These are phyloP conservation scores for Lactarius pseudohatsudake DNA, from an alignment of 768 basidiomycete species.

Conservation along the genomic window DNA sequence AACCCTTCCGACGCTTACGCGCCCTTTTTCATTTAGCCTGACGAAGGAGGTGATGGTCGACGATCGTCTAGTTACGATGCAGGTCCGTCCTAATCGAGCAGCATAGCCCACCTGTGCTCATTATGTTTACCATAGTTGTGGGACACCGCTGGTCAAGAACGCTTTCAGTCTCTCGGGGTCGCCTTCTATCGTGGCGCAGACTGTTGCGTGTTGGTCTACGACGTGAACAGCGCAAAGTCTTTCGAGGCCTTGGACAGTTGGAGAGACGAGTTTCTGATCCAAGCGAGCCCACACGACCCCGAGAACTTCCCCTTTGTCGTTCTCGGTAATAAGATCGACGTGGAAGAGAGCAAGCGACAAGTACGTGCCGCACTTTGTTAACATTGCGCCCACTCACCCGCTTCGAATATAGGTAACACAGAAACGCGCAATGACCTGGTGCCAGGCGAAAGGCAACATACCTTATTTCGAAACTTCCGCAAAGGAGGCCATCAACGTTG, in stretches of 20 bases:
- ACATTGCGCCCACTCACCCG: conserved; percentile 1
- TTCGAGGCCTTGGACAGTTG: conserved; percentile 99
- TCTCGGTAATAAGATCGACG: conserved; percentile 99
- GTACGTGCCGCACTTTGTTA: conserved; percentile 44
- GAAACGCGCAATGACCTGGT: conserved; percentile 99
- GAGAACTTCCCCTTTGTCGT: conserved; percentile 99
- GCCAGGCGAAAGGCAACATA: conserved; percentile 98
- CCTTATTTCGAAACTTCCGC: conserved; percentile 99
- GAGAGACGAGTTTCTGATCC: conserved; percentile 98
- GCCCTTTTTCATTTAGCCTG: conserved; percentile 49
- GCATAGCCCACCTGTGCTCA: not conserved
- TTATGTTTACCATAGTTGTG: conserved; percentile 65
- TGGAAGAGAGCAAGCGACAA: conserved; percentile 98
- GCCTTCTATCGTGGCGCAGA: conserved; percentile 99
- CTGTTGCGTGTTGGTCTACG: conserved; percentile 98
- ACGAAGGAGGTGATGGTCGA: conserved; percentile 99
- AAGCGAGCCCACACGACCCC: conserved; percentile 97
- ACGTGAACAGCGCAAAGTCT: conserved; percentile 97
- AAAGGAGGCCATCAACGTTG: conserved; percentile 99
- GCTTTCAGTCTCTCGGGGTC: conserved; percentile 98
- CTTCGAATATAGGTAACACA: conserved; percentile 74
- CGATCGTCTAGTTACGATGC: conserved; percentile 97
- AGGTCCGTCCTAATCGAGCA: conserved; percentile 52
- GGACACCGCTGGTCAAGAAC: conserved; percentile 99
- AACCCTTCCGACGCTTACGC: conserved; percentile 9